phyloP scores from a whole-genome alignment of 129 eudicot species.

The Helianthus tuberosus region DNA sequence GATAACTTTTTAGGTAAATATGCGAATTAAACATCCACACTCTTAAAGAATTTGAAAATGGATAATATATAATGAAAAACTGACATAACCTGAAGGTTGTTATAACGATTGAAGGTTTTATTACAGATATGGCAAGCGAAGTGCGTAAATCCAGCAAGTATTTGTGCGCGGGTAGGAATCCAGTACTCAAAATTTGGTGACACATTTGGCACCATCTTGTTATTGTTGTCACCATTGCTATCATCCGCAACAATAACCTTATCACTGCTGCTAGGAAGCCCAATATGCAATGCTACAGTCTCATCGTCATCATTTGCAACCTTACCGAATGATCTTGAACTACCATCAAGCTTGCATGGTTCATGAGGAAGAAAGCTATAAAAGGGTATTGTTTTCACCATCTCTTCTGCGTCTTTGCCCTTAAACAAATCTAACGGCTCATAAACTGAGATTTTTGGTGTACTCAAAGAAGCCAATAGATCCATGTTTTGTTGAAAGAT shows the following conservation, averaged over 20 bases:
- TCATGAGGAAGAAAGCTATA: constrained; percentile 26
- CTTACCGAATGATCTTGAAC: constrained; percentile 15
- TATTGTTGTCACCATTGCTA: background rate
- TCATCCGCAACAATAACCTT: background rate
- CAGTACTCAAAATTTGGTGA: constrained; percentile 45
- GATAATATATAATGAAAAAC: constrained; percentile 4
- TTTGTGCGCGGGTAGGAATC: constrained; percentile 82
- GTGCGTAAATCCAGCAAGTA: constrained; percentile 82
- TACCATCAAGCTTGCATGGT: constrained; percentile 30
- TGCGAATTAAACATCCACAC: no score
- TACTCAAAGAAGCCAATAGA: constrained; percentile 37
- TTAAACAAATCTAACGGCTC: constrained; percentile 56
- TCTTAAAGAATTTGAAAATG: background rate
- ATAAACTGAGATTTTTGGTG: constrained; percentile 1
- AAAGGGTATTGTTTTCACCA: constrained; percentile 19
- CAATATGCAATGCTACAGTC: constrained; percentile 63
- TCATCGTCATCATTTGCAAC: constrained; percentile 39
- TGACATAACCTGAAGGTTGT: constrained; percentile 76
- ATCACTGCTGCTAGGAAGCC: constrained; percentile 40
- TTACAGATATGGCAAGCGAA: constrained; percentile 76
- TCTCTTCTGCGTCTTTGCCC: constrained; percentile 30
- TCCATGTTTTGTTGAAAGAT: constrained; percentile 36
- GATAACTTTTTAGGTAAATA: no score
- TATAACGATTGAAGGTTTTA: constrained; percentile 85
- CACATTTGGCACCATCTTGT: background rate